Evolutionary conservation across 805 yeast species (phyloP), one percentile per base, ranked within the genome.

Genomic region (Candida railenensis): DNA sequence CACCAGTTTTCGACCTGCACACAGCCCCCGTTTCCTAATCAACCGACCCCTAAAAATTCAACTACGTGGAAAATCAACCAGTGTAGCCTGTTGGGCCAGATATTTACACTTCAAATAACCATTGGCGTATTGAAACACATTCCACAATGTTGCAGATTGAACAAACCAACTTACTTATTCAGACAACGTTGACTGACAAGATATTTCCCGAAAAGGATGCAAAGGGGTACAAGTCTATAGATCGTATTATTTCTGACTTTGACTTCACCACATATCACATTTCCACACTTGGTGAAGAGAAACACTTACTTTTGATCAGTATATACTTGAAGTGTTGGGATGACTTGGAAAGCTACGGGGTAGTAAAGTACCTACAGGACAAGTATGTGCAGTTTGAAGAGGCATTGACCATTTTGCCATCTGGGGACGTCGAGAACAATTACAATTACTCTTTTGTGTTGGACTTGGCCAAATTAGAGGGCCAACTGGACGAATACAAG

Each of bases 191-290:
- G 53, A 77, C 82, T 30, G 96, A 87, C 62, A 80, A 90, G 43
- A 69, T 87, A 44, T 63, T 72, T 20, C 68, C 73, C 21, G 80
- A 71, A 19, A 69, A 65, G 21, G 83, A 73, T 22, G 47, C 56
- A 2, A 51, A 55, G 1, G 63, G 49, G n/a, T 47, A 54, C 37
- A 70, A 77, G 42, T 69, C 81, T 4, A 73, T 89, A 52, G 97
- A 94, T 67, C 81, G 97, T 65, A 83, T 92, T 51, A 81, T 94
- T 52, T 85, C 96, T 34, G 99, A 94, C 71, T 94, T 94, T 58
- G 99, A 94, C 67, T 89, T 89, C 70, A 96, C 97, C 42, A 87
- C 94, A 25, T 91, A 87, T 68, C 98, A 92, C 66, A 74, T 94
- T 50, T 85, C 96, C 41, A 92, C 95, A n/a, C 47, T 65, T 15